Evolutionary conservation across 2,329 filamentous ascomycete genomes (phyloP).

Genomic region (Neopestalotiopsis clavispora): DNA sequence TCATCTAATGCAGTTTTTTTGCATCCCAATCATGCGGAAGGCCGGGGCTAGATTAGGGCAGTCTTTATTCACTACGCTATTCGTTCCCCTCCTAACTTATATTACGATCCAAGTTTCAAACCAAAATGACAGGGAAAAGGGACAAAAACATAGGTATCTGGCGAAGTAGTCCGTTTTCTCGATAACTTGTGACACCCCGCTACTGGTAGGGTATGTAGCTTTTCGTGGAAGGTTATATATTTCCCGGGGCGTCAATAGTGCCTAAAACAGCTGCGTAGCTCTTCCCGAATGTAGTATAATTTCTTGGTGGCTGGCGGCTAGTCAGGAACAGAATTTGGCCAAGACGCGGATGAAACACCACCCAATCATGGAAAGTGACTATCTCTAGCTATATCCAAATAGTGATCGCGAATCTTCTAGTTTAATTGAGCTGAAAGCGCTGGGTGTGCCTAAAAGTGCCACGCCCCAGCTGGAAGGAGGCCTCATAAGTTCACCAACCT

Average conservation of each 20-base stretch:
- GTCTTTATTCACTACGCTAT: too few relatives aligned
- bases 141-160: too few relatives aligned
- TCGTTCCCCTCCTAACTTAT: too few relatives aligned
- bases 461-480: not conserved
- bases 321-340: not conserved
- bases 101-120: too few relatives aligned
- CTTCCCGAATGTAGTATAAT: not conserved
- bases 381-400: conserved; percentile 12
- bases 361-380: not conserved
- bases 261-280: not conserved
- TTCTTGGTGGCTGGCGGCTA: not conserved
- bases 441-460: not conserved
- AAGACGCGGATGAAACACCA: not conserved
- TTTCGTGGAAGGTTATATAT: too few relatives aligned
- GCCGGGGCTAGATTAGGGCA: too few relatives aligned
- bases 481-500: not conserved
- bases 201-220: too few relatives aligned
- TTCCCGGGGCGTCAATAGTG: not conserved
- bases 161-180: too few relatives aligned
- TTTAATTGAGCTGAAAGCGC: conserved; percentile 5
- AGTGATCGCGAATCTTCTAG: not conserved
- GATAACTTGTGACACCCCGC: too few relatives aligned
- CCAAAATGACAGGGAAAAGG: too few relatives aligned
- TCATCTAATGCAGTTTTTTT: too few relatives aligned
- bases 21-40: too few relatives aligned